These are phyloP conservation scores for Heliamphora exappendiculata DNA, from an alignment of 148 eudicot species.

Conservation along the genomic window DNA sequence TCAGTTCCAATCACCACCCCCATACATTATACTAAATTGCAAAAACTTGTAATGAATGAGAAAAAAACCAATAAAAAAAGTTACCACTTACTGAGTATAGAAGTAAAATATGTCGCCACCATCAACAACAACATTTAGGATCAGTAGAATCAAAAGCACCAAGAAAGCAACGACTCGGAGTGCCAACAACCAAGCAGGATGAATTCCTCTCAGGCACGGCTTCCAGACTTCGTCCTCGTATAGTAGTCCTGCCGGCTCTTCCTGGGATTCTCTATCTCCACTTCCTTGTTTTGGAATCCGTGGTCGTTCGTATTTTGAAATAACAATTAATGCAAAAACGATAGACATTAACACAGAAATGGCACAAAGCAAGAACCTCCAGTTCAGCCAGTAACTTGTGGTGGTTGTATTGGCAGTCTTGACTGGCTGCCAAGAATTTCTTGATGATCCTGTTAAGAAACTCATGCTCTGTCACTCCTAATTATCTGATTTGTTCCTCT, in stretches of 20 bases:
- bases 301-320: conserved; percentile 53
- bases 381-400: conserved; percentile 77
- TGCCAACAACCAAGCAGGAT: conserved; percentile 73
- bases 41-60: neutral
- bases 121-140: conserved; percentile 58
- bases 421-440: conserved; percentile 64
- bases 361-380: conserved; percentile 65
- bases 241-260: conserved; percentile 35
- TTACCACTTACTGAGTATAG: conserved; percentile 72
- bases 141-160: conserved; percentile 56
- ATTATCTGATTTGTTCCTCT: conserved; percentile 9
- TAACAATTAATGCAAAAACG: conserved; percentile 40
- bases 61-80: neutral
- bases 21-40: neutral
- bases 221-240: conserved; percentile 77
- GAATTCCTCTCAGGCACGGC: conserved; percentile 63
- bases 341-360: conserved; percentile 44
- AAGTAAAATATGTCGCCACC: conserved; percentile 57
- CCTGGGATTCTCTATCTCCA: neutral
- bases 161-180: conserved; percentile 51
- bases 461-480: conserved; percentile 32
- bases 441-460: conserved; percentile 44
- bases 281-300: conserved; percentile 4
- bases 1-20: neutral
- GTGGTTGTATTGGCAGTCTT: conserved; percentile 39